Evolutionary conservation across 371 early-diverging fungal species (phyloP).

Genomic region (Mucor circinelloides): DNA sequence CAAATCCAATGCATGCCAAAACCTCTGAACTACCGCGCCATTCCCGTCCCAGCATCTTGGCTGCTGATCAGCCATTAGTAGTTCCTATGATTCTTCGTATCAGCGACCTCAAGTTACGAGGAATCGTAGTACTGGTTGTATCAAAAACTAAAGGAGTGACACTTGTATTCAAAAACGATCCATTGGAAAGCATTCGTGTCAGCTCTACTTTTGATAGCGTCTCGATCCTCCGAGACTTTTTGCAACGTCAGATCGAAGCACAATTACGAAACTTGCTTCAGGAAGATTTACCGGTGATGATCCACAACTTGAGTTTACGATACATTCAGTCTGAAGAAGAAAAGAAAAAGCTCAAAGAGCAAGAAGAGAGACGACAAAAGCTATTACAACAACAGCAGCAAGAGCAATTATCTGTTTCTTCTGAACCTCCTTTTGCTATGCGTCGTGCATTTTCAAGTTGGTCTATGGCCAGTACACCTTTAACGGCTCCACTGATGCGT

Average conservation of each 20-base stretch:
- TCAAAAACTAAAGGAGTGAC: slow-evolving; percentile 92
- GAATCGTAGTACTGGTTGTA: slow-evolving; percentile 92
- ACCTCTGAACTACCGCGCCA: slow-evolving; percentile 60
- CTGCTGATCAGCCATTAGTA: slow-evolving; percentile 90
- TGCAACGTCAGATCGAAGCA: slow-evolving; percentile 92
- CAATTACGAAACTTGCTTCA: slow-evolving; percentile 86
- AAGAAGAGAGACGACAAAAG: slow-evolving; percentile 11
- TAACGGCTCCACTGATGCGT: background rate
- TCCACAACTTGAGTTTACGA: slow-evolving; percentile 80
- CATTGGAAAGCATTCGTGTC: slow-evolving; percentile 90
- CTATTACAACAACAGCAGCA: background rate
- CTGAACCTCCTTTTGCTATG: background rate
- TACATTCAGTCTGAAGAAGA: slow-evolving; percentile 29
- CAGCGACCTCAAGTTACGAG: slow-evolving; percentile 83
- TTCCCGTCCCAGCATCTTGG: slow-evolving; percentile 72
- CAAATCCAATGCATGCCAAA: slow-evolving; percentile 78
- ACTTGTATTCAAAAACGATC: slow-evolving; percentile 95
- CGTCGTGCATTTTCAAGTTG: background rate
- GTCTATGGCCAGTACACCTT: background rate
- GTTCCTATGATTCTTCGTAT: slow-evolving; percentile 96
- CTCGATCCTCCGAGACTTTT: slow-evolving; percentile 78
- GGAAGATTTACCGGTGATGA: slow-evolving; percentile 91
- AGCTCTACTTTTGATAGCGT: slow-evolving; percentile 94
- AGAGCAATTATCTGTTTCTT: background rate
- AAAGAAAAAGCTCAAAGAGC: slow-evolving; percentile 16